phyloP scores from a whole-genome alignment of 2,329 filamentous ascomycete genomes.

The Fusarium metavorans region DNA sequence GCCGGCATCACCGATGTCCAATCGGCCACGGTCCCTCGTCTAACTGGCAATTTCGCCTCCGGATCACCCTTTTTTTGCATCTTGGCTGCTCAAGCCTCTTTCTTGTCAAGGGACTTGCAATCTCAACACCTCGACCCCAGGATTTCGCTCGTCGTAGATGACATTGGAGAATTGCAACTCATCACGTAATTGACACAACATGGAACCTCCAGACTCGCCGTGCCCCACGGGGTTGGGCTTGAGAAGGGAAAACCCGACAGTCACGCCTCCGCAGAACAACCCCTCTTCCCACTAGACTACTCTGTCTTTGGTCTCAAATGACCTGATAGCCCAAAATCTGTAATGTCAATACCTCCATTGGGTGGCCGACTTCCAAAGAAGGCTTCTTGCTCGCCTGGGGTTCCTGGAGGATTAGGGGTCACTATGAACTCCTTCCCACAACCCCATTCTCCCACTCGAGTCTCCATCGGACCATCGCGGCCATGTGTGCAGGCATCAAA shows the following conservation, averaged over 20 bases:
- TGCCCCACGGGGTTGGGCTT: conserved; percentile 33
- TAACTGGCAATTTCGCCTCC: conserved; percentile 11
- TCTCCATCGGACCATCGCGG: conserved; percentile 23
- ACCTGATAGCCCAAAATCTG: neutral
- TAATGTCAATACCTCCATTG: conserved; percentile 26
- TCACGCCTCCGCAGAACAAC: neutral
- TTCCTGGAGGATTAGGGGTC: neutral
- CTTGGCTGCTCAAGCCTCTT: neutral
- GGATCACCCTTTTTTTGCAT: neutral
- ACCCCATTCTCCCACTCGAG: neutral
- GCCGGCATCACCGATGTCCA: conserved; percentile 31
- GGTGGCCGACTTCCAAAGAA: neutral
- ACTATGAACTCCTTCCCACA: conserved; percentile 3
- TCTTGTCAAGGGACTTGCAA: conserved; percentile 18
- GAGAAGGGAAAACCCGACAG: neutral
- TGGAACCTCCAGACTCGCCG: neutral
- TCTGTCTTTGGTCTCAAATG: neutral
- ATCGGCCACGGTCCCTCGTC: conserved; percentile 9
- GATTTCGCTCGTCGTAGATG: neutral
- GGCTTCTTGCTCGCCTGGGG: neutral
- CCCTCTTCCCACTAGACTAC: neutral
- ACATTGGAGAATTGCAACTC: neutral
- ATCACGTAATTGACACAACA: conserved; percentile 30
- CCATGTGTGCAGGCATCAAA: conserved; percentile 15
- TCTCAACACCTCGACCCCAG: conserved; percentile 4